A percentile compares a stretch with the other conserved stretches of the same genome.
phyloP scores from a whole-genome alignment of 2,329 filamentous ascomycete species.

The Beauveria bassiana region DNA sequence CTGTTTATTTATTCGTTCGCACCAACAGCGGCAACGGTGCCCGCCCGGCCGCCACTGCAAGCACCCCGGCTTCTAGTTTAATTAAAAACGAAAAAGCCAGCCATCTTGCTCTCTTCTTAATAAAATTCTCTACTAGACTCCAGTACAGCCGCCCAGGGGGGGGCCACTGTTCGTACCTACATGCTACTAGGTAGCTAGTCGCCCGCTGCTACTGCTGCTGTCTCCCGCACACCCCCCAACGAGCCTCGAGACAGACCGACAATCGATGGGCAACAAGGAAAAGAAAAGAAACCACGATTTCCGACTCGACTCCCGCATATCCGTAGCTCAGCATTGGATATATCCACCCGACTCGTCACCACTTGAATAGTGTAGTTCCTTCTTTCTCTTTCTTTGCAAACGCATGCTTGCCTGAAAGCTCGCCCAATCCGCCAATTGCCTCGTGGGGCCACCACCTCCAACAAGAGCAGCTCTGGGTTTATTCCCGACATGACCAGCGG shows the following conservation, averaged over 20 bases:
- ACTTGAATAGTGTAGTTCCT: not conserved
- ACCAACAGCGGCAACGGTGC: not conserved
- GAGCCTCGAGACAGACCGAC: not conserved
- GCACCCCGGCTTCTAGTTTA: conserved; percentile 1
- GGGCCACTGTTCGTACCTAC: not conserved
- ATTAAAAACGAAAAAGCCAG: not conserved
- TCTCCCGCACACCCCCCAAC: not conserved
- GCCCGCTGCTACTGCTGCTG: not conserved
- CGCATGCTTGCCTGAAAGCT: not conserved
- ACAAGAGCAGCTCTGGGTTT: not conserved
- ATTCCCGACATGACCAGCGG: not conserved
- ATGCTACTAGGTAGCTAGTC: not conserved
- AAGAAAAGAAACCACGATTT: not conserved
- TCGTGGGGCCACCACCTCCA: not conserved
- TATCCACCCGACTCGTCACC: not conserved
- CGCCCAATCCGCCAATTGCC: not conserved
- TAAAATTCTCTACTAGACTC: too few species aligned
- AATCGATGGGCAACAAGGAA: not conserved
- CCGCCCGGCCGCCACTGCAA: not conserved
- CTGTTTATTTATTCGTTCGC: not conserved
- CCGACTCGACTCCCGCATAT: not conserved
- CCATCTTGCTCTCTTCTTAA: not conserved
- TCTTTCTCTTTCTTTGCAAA: not conserved
- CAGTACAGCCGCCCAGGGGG: too few species aligned
- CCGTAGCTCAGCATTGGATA: not conserved